Conservation (phyloP, 1,284 basidiomycete species). For the Cryptococcus floricola region DNA sequence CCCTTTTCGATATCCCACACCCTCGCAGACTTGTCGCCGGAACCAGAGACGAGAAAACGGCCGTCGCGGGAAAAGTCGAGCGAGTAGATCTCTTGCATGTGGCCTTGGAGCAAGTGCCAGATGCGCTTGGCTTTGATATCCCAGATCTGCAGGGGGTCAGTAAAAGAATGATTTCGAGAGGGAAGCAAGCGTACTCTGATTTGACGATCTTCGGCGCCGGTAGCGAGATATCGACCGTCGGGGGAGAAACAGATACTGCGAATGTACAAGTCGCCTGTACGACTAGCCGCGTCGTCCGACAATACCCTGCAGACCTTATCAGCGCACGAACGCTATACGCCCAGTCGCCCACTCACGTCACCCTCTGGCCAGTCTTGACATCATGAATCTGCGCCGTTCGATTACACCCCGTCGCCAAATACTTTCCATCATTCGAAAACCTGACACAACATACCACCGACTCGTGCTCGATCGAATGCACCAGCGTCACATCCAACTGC, state of each 20-base stretch:
- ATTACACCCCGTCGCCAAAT: conserved; percentile 86
- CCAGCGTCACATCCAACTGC: conserved; percentile 77
- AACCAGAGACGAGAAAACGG: conserved; percentile 77
- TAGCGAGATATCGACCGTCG: conserved; percentile 73
- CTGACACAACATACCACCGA: conserved; percentile 93
- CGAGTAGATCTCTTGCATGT: conserved; percentile 86
- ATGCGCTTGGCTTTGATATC: conserved; percentile 72
- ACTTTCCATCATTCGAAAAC: conserved; percentile 84
- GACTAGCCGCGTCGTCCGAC: conserved; percentile 62
- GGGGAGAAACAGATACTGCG: conserved; percentile 79
- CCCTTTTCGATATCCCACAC: conserved; percentile 78
- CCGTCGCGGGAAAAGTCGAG: conserved; percentile 82
- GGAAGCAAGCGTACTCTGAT: conserved; percentile 60
- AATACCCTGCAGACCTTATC: conserved; percentile 55
- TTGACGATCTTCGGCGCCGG: conserved; percentile 77
- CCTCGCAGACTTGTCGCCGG: conserved; percentile 81
- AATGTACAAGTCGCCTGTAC: conserved; percentile 71
- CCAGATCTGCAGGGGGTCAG: conserved; percentile 63
- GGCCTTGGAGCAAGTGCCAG: conserved; percentile 71
- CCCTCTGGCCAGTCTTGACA: conserved; percentile 75
- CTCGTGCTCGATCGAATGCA: conserved; percentile 89
- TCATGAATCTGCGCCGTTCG: conserved; percentile 85
- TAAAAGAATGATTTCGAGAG: not conserved
- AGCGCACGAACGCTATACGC: not conserved
- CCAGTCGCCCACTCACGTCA: conserved; percentile 56